Evolutionary conservation across 2,329 filamentous ascomycete genomes (phyloP).

Genomic region (Botrytis paeoniae): DNA sequence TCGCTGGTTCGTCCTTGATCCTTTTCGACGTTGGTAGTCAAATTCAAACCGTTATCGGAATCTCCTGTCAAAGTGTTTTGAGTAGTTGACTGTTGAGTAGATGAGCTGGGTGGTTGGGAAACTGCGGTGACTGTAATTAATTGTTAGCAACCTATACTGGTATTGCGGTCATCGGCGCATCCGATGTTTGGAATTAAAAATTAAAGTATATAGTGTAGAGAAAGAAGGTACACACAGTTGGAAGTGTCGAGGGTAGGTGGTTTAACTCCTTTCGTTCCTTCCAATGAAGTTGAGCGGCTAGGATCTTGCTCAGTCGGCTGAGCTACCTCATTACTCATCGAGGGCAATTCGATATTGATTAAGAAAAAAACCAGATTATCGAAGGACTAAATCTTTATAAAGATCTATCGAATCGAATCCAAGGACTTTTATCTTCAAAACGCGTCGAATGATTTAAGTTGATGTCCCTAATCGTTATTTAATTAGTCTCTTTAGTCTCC

Average conservation of each 20-base stretch:
- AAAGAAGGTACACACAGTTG: conserved; percentile 31
- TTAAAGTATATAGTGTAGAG: neutral
- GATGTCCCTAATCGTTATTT: conserved; percentile 17
- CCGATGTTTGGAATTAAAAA: conserved; percentile 9
- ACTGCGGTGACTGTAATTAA: conserved; percentile 30
- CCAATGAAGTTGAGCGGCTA: conserved; percentile 35
- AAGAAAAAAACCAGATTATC: conserved; percentile 18
- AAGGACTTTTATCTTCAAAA: conserved; percentile 22
- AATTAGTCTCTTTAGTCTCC: conserved; percentile 15
- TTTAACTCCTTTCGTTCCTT: conserved; percentile 34
- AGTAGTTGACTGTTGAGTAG: conserved; percentile 34
- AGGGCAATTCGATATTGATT: conserved; percentile 34
- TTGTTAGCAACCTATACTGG: conserved; percentile 27
- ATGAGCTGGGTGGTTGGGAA: conserved; percentile 35
- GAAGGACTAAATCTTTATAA: conserved; percentile 13
- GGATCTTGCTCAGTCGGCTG: conserved; percentile 38
- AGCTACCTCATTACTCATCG: conserved; percentile 41
- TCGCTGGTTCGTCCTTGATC: conserved; percentile 29
- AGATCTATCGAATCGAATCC: conserved; percentile 15
- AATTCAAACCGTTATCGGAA: conserved; percentile 32
- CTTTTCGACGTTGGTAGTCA: conserved; percentile 33
- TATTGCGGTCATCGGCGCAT: neutral
- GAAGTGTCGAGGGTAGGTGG: conserved; percentile 37
- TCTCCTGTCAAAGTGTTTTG: conserved; percentile 36
- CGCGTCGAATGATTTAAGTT: conserved; percentile 27